A percentile compares a stretch with the other conserved stretches of the same genome.
phyloP scores from a whole-genome alignment of 768 basidiomycete genomes.

The Sarcomyxa edulis region DNA sequence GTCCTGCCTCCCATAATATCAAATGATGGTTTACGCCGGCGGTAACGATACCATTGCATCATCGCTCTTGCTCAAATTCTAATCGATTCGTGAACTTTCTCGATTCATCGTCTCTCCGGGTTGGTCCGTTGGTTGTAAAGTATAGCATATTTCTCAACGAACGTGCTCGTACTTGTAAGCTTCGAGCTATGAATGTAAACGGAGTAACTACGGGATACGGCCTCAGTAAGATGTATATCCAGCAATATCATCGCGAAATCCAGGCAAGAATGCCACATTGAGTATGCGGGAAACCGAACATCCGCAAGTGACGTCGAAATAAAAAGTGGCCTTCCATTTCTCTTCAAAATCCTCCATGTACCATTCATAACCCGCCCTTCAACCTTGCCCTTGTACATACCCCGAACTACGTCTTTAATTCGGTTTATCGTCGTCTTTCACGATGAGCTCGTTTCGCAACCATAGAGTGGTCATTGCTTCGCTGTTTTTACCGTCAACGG shows the following conservation, averaged over 20 bases:
- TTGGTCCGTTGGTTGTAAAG: neutral
- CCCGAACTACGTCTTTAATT: conserved; percentile 5
- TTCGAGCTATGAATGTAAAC: no score
- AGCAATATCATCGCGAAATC: no score
- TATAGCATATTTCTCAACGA: neutral
- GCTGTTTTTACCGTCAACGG: conserved; percentile 78
- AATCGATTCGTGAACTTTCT: no score
- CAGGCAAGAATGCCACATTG: neutral
- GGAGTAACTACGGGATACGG: conserved; percentile 7
- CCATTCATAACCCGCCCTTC: conserved; percentile 5
- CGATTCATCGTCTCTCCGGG: conserved; percentile 1
- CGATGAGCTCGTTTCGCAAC: conserved; percentile 68
- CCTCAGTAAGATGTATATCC: conserved; percentile 6
- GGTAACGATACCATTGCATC: no score
- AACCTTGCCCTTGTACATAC: neutral
- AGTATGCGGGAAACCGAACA: neutral
- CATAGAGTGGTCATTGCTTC: conserved; percentile 77
- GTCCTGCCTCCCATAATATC: no score
- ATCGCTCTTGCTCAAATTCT: no score
- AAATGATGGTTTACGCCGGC: no score
- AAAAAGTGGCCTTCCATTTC: no score
- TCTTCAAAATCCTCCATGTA: neutral
- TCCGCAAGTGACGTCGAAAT: conserved; percentile 7
- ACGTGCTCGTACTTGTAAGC: conserved; percentile 4
- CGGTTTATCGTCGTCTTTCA: conserved; percentile 6